A percentile compares a stretch with the other conserved stretches of the same genome.
Evolutionary conservation across 192 early-diverging fungal genomes (phyloP).

Genomic region (Umbelopsis ramanniana): DNA sequence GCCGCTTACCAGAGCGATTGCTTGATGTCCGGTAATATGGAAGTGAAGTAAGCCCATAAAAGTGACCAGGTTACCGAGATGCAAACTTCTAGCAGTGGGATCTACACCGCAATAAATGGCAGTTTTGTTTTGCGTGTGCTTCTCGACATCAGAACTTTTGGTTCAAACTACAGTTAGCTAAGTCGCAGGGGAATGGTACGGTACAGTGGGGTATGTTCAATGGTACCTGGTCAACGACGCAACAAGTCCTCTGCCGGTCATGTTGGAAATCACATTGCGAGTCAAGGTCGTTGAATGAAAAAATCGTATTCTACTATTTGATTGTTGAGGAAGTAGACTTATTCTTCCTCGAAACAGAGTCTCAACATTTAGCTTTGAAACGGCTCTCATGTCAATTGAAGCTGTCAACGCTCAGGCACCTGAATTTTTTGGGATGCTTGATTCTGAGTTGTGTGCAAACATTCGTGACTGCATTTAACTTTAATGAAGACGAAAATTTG

Average conservation of each 20-base stretch:
- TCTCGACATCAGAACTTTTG: conserved; percentile 48
- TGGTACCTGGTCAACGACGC: conserved; percentile 16
- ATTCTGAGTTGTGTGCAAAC: too few species aligned
- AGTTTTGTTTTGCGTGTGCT: conserved; percentile 50
- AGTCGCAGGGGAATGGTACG: too few species aligned
- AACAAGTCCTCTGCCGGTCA: not conserved
- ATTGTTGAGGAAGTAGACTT: not conserved
- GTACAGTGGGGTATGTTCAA: not conserved
- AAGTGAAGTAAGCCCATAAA: conserved; percentile 89
- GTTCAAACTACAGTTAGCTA: not conserved
- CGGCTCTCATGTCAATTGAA: not conserved
- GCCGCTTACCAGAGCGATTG: conserved; percentile 74
- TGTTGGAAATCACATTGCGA: not conserved
- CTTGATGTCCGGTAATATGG: conserved; percentile 77
- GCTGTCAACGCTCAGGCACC: not conserved
- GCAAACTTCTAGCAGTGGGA: conserved; percentile 89
- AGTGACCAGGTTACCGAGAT: conserved; percentile 89
- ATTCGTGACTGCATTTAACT: too few species aligned
- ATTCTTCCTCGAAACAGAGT: not conserved
- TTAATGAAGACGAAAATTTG: too few species aligned
- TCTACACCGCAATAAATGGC: conserved; percentile 91
- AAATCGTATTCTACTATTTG: not conserved
- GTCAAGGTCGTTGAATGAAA: not conserved
- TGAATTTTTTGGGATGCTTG: too few species aligned
- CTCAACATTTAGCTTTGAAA: not conserved